Evolutionary conservation across 345 rosid genomes (phyloP).

Genomic region (Schrenkiella parvula): DNA sequence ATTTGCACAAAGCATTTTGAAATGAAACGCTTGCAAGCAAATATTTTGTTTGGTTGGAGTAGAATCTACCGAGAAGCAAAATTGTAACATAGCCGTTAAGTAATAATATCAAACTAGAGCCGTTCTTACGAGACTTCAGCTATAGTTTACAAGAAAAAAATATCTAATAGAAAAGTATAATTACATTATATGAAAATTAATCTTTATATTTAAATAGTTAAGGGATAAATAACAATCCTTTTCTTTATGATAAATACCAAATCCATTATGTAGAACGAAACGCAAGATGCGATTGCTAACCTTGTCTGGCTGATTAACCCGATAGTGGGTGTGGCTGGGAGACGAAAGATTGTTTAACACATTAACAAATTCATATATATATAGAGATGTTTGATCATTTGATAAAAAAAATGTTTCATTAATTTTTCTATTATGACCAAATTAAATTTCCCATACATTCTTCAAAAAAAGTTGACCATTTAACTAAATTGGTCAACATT

Average conservation of each 20-base stretch:
- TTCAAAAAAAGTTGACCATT: neutral
- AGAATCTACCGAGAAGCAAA: neutral
- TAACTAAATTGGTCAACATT: too few relatives aligned
- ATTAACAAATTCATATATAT: neutral
- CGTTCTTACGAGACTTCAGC: too few relatives aligned
- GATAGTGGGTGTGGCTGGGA: neutral
- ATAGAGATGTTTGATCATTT: neutral
- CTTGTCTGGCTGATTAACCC: neutral
- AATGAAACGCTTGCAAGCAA: neutral
- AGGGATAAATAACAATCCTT: too few relatives aligned
- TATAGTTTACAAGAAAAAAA: too few relatives aligned
- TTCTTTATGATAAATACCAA: neutral
- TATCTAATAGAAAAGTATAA: too few relatives aligned
- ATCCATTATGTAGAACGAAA: neutral
- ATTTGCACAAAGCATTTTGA: too few relatives aligned
- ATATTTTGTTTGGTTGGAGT: neutral
- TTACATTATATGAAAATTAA: too few relatives aligned
- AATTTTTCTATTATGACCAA: neutral
- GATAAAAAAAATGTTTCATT: neutral
- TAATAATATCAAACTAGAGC: neutral
- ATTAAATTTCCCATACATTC: neutral
- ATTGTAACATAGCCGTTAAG: neutral
- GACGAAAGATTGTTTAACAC: neutral
- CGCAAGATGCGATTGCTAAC: neutral
- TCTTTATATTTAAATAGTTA: too few relatives aligned